Base-by-base conservation (phyloP, 768 basidiomycete genomes). In the Mycena sanguinolenta region DNA sequence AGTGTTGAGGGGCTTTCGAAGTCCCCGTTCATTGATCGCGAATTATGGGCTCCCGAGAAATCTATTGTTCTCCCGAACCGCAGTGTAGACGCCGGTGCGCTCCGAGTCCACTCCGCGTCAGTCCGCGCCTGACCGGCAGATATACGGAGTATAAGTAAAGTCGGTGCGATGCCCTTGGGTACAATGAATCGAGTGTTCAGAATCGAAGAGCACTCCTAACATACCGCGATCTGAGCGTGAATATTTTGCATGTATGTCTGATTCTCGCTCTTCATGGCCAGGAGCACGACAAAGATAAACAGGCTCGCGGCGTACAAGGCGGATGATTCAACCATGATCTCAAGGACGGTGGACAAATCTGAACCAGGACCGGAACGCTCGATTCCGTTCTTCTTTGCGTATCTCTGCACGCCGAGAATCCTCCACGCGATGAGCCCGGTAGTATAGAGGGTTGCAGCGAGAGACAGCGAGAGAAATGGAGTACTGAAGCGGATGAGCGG, bases 161-260 rank as follows among this genome's bases (percentile, higher is more conserved):
- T 64, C 21, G 63, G 63, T 46, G 63, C 63, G 2, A 64, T 64
- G 42, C 63, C 63, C 63, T 64, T 34, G 2, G 14, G 16, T 2
- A 34, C 44, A 10, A 7, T 38, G 3, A 3, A 10, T 28, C 7
- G 25, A 23, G 28, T 4, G 2, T 55, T 25, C 4, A 5, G 36
- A 21, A 12, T 28, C 1, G n/a, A 64, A 9, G n/a, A 19, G n/a
- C 0, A 34, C 10, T n/a, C 4, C 12, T 52, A 7, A 67, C 44
- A 38, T 65, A 74, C 32, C 16, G 73, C 36, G 70, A 77, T 30
- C 39, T 70, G 36, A 55, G 63, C 17, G 53, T 71, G 39, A 50
- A 58, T 14, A 30, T 58, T 34, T 73, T 82, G 53, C 69, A 71
- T n/a, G 67, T 82, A 49, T 76, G 74, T 54, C 74, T 82, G 53